Percentiles rank a stretch among this genome's conserved stretches.
These are phyloP conservation scores for Digitaria exilis DNA, from an alignment of 202 grass and related monocot species.

Conservation along the genomic window DNA sequence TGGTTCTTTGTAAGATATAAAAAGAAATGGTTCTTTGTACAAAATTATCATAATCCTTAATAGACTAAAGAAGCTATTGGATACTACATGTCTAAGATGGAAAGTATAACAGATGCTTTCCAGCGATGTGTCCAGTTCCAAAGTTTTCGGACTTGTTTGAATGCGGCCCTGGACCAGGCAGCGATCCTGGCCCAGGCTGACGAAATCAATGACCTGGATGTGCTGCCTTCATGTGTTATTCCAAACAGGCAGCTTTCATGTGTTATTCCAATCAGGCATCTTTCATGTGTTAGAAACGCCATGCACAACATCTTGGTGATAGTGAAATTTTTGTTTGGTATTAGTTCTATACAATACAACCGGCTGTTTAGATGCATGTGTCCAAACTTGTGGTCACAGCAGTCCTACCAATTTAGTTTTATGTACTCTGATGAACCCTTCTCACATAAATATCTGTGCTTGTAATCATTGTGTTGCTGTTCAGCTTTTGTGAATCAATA, in stretches of 20 bases:
- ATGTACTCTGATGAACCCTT: neutral
- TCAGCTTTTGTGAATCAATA: constrained; percentile 26
- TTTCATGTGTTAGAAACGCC: neutral
- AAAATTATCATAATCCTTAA: neutral
- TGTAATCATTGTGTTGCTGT: constrained; percentile 39
- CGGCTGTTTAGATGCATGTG: neutral
- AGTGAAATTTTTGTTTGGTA: constrained; percentile 4
- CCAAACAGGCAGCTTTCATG: no score
- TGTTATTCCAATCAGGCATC: no score
- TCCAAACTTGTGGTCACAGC: neutral
- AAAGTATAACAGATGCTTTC: neutral
- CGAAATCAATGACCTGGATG: no score
- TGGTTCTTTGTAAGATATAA: no score
- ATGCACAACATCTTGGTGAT: constrained; percentile 18
- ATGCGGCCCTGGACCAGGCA: no score
- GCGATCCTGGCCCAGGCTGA: no score
- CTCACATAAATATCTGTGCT: constrained; percentile 13
- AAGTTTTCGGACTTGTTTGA: neutral
- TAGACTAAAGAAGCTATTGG: constrained; percentile 5
- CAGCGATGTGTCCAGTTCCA: neutral
- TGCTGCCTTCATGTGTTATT: no score
- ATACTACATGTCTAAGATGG: neutral
- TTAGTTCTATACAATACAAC: neutral
- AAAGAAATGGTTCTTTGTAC: no score
- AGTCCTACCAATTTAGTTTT: constrained; percentile 1